A percentile compares a stretch with the other conserved stretches of the same genome.
Conservation (phyloP, 352 stramenopile genomes). For the Globisporangium alternatum region DNA sequence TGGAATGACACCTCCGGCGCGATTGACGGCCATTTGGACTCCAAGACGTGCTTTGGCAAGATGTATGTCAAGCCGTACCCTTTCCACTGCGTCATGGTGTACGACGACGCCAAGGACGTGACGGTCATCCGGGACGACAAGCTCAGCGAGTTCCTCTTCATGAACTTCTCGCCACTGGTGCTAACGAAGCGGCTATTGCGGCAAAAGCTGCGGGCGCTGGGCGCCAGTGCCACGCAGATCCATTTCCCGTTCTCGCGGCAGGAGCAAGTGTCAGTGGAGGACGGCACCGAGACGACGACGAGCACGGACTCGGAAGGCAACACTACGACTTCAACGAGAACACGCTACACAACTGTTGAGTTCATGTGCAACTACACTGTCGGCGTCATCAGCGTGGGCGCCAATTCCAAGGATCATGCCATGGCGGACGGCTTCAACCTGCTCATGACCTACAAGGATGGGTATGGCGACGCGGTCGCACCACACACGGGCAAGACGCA, state of each 20-base stretch:
- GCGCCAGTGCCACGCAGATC: conserved; percentile 14
- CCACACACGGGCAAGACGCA: conserved; percentile 32
- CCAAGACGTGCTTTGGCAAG: conserved; percentile 41
- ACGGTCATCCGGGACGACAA: conserved; percentile 33
- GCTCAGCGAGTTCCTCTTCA: conserved; percentile 24
- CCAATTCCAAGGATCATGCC: conserved; percentile 14
- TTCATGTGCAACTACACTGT: conserved; percentile 36
- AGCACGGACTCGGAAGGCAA: conserved; percentile 24
- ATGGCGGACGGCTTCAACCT: conserved; percentile 47
- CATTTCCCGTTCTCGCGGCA: conserved; percentile 31
- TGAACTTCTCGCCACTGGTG: conserved; percentile 37
- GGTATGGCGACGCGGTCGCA: conserved; percentile 28
- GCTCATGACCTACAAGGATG: conserved; percentile 39
- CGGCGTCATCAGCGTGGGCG: conserved; percentile 18
- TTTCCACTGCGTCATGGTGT: conserved; percentile 50
- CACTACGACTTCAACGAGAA: conserved; percentile 20
- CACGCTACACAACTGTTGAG: conserved; percentile 10
- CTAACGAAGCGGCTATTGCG: conserved; percentile 23
- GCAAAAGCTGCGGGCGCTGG: conserved; percentile 36
- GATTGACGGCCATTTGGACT: conserved; percentile 35
- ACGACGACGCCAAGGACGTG: conserved; percentile 47
- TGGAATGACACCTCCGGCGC: conserved; percentile 30
- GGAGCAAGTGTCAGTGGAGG: conserved; percentile 35
- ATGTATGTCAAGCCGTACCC: conserved; percentile 48
- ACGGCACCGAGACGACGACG: conserved; percentile 22